These are phyloP conservation scores for Volvox africanus DNA, from an alignment of 139 green algal species.

Conservation along the genomic window DNA sequence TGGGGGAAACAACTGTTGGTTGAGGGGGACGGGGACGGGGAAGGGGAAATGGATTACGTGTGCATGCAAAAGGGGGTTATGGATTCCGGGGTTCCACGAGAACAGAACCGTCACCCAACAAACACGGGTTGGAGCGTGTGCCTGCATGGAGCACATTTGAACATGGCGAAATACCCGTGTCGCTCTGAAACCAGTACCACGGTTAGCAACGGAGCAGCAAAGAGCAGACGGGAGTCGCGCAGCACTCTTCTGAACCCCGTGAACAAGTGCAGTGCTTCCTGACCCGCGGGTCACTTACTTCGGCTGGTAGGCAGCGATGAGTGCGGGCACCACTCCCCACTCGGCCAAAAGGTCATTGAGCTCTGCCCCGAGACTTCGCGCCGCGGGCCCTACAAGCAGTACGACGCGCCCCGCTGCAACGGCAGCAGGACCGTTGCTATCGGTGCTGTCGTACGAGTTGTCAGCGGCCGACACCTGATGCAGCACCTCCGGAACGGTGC, in stretches of 20 bases:
- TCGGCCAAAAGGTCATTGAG: conserved; percentile 48
- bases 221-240: too few relatives aligned
- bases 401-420: conserved; percentile 37
- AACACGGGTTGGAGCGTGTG: too few relatives aligned
- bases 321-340: conserved; percentile 43
- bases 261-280: not conserved
- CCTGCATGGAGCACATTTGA: too few relatives aligned
- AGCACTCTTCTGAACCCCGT: not conserved
- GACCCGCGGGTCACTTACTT: conserved; percentile 10
- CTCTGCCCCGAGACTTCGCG: not conserved
- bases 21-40: not conserved
- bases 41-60: too few relatives aligned
- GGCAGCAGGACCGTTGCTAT: not conserved
- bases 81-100: too few relatives aligned
- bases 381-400: conserved; percentile 40
- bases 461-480: not conserved
- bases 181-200: too few relatives aligned
- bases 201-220: too few relatives aligned
- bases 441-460: not conserved
- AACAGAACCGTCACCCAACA: too few relatives aligned
- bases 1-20: too few relatives aligned
- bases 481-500: conserved; percentile 1
- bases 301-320: conserved; percentile 38
- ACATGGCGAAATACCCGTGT: too few relatives aligned
- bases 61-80: not conserved